These are phyloP conservation scores for Cadophora luteo-olivacea DNA, from an alignment of 2,329 filamentous ascomycete species.

Conservation along the genomic window DNA sequence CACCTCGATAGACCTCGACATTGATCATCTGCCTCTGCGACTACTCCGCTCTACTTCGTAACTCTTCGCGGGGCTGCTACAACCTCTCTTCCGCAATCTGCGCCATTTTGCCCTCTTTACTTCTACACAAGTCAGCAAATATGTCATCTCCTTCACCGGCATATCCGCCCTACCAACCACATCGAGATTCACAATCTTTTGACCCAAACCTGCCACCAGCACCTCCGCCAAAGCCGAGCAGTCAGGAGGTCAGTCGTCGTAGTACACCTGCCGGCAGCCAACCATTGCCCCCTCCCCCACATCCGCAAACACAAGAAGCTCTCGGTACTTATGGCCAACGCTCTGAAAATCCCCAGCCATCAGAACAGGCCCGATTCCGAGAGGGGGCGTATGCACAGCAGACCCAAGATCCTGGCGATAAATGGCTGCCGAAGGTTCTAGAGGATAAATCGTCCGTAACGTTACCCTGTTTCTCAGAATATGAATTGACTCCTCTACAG, in stretches of 20 bases:
- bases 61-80: background rate
- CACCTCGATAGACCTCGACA: background rate
- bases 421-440: conserved; percentile 80
- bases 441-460: conserved; percentile 79
- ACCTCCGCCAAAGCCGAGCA: conserved; percentile 74
- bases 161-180: conserved; percentile 39
- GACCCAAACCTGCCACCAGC: conserved; percentile 66
- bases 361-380: conserved; percentile 33
- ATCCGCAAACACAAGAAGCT: conserved; percentile 32
- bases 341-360: conserved; percentile 31
- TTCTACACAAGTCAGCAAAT: conserved; percentile 20
- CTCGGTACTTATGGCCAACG: conserved; percentile 32
- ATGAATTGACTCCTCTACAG: conserved; percentile 51
- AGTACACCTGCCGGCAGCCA: conserved; percentile 62
- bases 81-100: background rate
- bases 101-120: background rate
- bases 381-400: conserved; percentile 45
- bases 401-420: conserved; percentile 66
- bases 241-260: conserved; percentile 71
- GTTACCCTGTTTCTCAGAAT: conserved; percentile 30
- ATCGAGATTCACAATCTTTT: conserved; percentile 44
- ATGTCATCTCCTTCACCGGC: conserved; percentile 37
- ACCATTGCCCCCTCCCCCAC: conserved; percentile 42
- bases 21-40: background rate
- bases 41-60: background rate